These are phyloP conservation scores for Ephemerocybe angulata DNA, from an alignment of 768 basidiomycete genomes.

Conservation along the genomic window DNA sequence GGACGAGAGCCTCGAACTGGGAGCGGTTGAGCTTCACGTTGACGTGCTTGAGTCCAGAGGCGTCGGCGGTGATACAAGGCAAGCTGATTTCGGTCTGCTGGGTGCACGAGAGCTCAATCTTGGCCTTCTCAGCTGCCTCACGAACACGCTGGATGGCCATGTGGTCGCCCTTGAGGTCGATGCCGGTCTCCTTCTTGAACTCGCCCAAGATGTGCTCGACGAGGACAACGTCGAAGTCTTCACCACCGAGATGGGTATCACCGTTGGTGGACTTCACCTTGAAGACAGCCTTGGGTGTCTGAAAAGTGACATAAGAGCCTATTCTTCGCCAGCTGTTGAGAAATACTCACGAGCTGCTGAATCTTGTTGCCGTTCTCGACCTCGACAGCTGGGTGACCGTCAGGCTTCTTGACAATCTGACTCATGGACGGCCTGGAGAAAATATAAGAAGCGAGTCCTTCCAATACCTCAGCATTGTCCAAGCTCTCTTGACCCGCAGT, in stretches of 20 bases:
- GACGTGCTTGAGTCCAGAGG: conserved; percentile 94
- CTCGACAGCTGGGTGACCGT: conserved; percentile 76
- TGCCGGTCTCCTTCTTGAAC: conserved; percentile 91
- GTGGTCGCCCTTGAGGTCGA: conserved; percentile 77
- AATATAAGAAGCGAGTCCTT: no score
- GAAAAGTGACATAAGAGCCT: conserved; percentile 29
- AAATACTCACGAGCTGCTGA: conserved; percentile 65
- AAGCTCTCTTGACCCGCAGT: no score
- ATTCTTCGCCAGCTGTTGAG: neutral
- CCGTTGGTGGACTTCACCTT: conserved; percentile 99
- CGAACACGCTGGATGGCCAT: conserved; percentile 99
- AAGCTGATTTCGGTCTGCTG: conserved; percentile 95
- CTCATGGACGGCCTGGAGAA: no score
- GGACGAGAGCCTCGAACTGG: conserved; percentile 86
- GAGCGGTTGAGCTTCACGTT: conserved; percentile 86
- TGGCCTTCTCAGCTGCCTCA: conserved; percentile 99
- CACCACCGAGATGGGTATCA: conserved; percentile 94
- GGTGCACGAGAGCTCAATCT: conserved; percentile 95
- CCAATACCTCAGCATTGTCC: no score
- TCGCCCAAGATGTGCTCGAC: conserved; percentile 82
- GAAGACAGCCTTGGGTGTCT: conserved; percentile 99
- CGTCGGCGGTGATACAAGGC: conserved; percentile 97
- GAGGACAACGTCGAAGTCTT: conserved; percentile 93
- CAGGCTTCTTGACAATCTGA: conserved; percentile 64
- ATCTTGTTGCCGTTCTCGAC: conserved; percentile 85